phyloP scores from a whole-genome alignment of 352 stramenopile genomes.

The Phytophthora boehmeriae region DNA sequence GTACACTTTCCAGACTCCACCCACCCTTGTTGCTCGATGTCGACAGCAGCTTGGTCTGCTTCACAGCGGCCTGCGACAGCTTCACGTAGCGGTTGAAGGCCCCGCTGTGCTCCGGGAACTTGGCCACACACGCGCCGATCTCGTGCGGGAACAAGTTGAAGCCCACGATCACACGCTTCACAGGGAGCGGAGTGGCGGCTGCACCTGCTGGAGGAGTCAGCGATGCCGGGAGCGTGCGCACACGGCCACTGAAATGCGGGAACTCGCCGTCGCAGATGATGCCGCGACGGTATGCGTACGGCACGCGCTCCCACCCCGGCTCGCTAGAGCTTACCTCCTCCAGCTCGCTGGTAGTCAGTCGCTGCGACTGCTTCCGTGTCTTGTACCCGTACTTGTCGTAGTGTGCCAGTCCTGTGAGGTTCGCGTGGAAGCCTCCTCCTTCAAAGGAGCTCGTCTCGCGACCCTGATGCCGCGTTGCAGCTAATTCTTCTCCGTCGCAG shows the following conservation, averaged over 20 bases:
- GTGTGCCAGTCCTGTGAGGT: constrained; percentile 51
- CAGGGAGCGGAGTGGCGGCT: constrained; percentile 7
- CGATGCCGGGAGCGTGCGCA: constrained; percentile 44
- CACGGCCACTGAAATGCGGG: constrained; percentile 68
- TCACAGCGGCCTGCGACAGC: constrained; percentile 63
- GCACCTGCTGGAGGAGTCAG: neutral
- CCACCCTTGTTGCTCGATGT: constrained; percentile 16
- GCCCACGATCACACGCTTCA: constrained; percentile 74
- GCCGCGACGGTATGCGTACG: constrained; percentile 61
- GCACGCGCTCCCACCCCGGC: constrained; percentile 45
- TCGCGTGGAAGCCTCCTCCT: constrained; percentile 69
- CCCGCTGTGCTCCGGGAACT: constrained; percentile 68
- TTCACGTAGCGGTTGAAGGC: constrained; percentile 82
- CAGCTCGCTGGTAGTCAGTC: constrained; percentile 55
- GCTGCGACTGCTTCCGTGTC: constrained; percentile 42
- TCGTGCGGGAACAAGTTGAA: constrained; percentile 79
- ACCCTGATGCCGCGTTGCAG: neutral
- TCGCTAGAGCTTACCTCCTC: constrained; percentile 37
- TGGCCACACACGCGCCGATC: constrained; percentile 63
- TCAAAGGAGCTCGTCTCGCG: constrained; percentile 31
- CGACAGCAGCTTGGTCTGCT: constrained; percentile 42
- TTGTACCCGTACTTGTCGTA: constrained; percentile 76
- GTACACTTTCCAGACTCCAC: constrained; percentile 63
- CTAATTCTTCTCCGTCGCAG: constrained; percentile 1
- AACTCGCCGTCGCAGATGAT: constrained; percentile 77